Conservation (phyloP, 2,329 filamentous ascomycete species). For the Aspergillus ustus region DNA sequence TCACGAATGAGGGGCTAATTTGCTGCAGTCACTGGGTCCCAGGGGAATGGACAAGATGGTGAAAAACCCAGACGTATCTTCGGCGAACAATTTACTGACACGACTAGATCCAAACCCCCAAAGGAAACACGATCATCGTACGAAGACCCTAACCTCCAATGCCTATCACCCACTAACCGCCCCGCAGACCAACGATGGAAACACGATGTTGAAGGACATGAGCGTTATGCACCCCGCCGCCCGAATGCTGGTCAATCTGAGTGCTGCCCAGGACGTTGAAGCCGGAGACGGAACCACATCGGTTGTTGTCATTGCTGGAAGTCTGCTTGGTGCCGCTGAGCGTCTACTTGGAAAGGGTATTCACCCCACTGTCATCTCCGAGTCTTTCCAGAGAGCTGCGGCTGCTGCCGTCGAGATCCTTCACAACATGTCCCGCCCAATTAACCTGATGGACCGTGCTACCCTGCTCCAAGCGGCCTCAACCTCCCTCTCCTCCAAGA, state of each 20-base stretch:
- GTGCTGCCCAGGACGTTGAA: conserved; percentile 96
- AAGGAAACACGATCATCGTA: conserved; percentile 92
- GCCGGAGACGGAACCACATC: conserved; percentile 98
- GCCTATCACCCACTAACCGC: conserved; percentile 33
- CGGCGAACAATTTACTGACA: conserved; percentile 28
- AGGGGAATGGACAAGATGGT: conserved; percentile 99
- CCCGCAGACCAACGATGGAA: conserved; percentile 86
- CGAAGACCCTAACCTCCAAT: conserved; percentile 30
- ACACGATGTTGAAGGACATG: conserved; percentile 99
- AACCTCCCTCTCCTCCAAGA: conserved; percentile 96
- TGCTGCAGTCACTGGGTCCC: conserved; percentile 76
- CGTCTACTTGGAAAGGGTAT: conserved; percentile 87
- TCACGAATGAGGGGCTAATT: conserved; percentile 46
- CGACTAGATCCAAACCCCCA: conserved; percentile 80
- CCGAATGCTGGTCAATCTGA: conserved; percentile 98
- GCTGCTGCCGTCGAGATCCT: conserved; percentile 86
- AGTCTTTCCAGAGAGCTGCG: conserved; percentile 94
- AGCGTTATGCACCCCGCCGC: conserved; percentile 98
- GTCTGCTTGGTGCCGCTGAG: conserved; percentile 90
- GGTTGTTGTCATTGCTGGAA: conserved; percentile 96
- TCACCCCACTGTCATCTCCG: conserved; percentile 96
- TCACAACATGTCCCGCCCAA: conserved; percentile 93
- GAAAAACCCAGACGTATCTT: conserved; percentile 23
- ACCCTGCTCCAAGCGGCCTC: conserved; percentile 95
- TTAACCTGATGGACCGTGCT: conserved; percentile 82